Conservation (phyloP, 2,329 filamentous ascomycete species). For the Monosporascus sp. region DNA sequence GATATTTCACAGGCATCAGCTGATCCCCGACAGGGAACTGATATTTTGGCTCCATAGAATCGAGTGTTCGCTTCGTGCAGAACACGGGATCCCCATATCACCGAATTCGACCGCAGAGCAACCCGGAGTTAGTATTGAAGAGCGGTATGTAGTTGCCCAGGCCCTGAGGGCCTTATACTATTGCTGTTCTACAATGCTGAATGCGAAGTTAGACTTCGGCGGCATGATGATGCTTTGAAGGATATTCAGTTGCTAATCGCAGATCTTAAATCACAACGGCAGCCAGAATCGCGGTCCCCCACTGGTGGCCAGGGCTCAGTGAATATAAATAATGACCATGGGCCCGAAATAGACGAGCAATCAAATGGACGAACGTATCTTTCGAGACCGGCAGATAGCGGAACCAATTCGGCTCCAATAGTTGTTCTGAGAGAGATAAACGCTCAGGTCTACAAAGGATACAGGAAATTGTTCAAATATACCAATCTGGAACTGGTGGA, state of each 20-base stretch:
- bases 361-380: constrained; percentile 19
- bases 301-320: constrained; percentile 2
- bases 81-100: constrained; percentile 8
- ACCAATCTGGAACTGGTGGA: constrained; percentile 25
- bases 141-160: constrained; percentile 17
- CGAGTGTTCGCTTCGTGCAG: constrained; percentile 20
- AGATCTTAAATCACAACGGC: constrained; percentile 9
- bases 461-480: constrained; percentile 20
- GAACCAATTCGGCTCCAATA: constrained; percentile 25
- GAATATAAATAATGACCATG: constrained; percentile 2
- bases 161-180: background rate
- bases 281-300: constrained; percentile 2
- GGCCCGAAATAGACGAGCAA: constrained; percentile 10
- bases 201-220: constrained; percentile 14
- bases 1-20: background rate
- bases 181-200: background rate
- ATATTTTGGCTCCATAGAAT: constrained; percentile 14
- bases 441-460: constrained; percentile 22
- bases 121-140: constrained; percentile 14
- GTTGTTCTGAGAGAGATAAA: constrained; percentile 27
- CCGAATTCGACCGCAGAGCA: constrained; percentile 1
- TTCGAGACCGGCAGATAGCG: constrained; percentile 24
- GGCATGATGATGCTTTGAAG: constrained; percentile 19
- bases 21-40: background rate
- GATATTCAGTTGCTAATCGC: constrained; percentile 22